phyloP scores from a whole-genome alignment of 768 basidiomycete genomes.

The Hericium coralloides region DNA sequence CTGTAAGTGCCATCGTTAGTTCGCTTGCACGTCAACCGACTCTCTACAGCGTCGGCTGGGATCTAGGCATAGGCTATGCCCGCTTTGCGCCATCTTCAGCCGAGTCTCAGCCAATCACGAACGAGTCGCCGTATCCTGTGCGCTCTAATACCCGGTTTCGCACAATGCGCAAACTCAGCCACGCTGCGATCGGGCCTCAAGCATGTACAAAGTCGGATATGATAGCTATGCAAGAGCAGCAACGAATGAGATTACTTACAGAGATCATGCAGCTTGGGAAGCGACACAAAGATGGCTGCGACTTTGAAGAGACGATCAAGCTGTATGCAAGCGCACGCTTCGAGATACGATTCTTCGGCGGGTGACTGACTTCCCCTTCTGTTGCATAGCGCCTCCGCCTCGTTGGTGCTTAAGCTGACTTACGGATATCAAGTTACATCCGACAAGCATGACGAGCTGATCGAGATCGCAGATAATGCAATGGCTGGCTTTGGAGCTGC shows the following conservation, averaged over 20 bases:
- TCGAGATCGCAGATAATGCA: slow-evolving; percentile 26
- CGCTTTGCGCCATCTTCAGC: slow-evolving; percentile 14
- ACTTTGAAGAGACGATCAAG: slow-evolving; percentile 14
- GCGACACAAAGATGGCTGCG: slow-evolving; percentile 4
- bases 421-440: slow-evolving; percentile 14
- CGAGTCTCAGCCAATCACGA: neutral
- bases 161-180: slow-evolving; percentile 26
- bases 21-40: too few species aligned
- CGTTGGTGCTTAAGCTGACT: slow-evolving; percentile 6
- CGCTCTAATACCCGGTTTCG: slow-evolving; percentile 20
- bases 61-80: slow-evolving; percentile 26
- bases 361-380: too few species aligned
- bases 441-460: slow-evolving; percentile 12
- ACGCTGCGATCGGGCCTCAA: slow-evolving; percentile 25
- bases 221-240: slow-evolving; percentile 14
- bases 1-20: slow-evolving; percentile 15
- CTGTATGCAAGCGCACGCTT: too few species aligned
- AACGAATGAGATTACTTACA: slow-evolving; percentile 10
- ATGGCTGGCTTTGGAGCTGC: slow-evolving; percentile 28
- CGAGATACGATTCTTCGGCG: too few species aligned
- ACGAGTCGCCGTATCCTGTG: neutral
- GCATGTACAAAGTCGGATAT: slow-evolving; percentile 14
- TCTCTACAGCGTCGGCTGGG: slow-evolving; percentile 24
- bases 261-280: slow-evolving; percentile 6
- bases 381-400: slow-evolving; percentile 2